Percentiles rank a stretch among this genome's conserved stretches.
phyloP scores from a whole-genome alignment of 306 rosid genomes.

The Trifolium fragiferum region DNA sequence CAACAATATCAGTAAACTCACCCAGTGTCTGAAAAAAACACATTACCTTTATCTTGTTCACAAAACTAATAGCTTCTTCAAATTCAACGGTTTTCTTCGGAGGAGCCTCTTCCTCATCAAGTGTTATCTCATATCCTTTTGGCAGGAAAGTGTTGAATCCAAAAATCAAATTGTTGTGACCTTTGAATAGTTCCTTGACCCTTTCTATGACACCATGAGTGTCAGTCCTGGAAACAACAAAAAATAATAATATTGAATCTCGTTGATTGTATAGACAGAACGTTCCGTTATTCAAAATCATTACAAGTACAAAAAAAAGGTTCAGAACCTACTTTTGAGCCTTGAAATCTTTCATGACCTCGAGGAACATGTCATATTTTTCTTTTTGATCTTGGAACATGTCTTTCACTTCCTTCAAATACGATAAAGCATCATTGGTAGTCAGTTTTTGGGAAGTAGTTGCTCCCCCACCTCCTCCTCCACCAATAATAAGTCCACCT shows the following conservation, averaged over 20 bases:
- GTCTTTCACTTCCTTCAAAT: constrained; percentile 86
- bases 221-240: constrained; percentile 72
- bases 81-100: constrained; percentile 94
- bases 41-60: constrained; percentile 93
- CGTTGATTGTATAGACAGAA: constrained; percentile 29
- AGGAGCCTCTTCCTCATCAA: constrained; percentile 76
- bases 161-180: constrained; percentile 86
- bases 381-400: constrained; percentile 84
- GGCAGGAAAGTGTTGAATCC: constrained; percentile 98
- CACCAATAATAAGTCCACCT: constrained; percentile 39
- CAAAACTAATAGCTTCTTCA: constrained; percentile 97
- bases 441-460: constrained; percentile 73
- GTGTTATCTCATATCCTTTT: constrained; percentile 93
- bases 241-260: constrained; percentile 10
- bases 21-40: constrained; percentile 21
- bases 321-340: constrained; percentile 74
- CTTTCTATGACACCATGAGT: constrained; percentile 92
- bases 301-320: constrained; percentile 15
- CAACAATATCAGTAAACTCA: constrained; percentile 19
- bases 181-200: constrained; percentile 95
- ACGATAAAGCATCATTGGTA: constrained; percentile 78
- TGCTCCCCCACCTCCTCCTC: constrained; percentile 59
- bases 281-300: constrained; percentile 23
- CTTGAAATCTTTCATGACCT: constrained; percentile 97
- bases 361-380: constrained; percentile 82